Base-by-base conservation (phyloP, 371 early-diverging fungal genomes). In the Mucor circinelloides region DNA sequence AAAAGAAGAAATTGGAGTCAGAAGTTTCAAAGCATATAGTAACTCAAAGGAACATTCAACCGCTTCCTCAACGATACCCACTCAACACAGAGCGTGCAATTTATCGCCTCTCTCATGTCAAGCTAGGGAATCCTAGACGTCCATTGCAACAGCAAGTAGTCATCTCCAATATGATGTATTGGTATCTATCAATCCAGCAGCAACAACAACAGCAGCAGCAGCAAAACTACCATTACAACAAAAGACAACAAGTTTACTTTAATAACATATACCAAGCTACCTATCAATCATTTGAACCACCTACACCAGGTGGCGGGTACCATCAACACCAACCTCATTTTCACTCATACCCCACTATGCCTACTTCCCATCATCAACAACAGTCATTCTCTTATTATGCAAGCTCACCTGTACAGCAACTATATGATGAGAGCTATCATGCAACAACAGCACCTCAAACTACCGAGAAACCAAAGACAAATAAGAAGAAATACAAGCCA, bases 141-240 rank as follows among this genome's bases (percentile, higher is more conserved):
- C 85, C 93, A 2, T 75, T 93, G 34, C 66, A 76, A 32, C 87
- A 93, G 50, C 93, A 93, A 75, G 94, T 93, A 13, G 69, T 89
- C 63, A 83, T 93, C 30, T 85, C 88, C n/a, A 93, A 93, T 59
- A 79, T 93, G 70, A 90, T 93, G 89, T 84, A 90, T 74, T 91
- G 89, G 83, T 93, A 91, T 69, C 77, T 93, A 6, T 71, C 71
- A 0, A 34, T 71, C 23, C 52, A 32, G 13, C 34, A 62, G n/a
- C 25, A 13, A 40, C 23, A 25, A 30, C 42, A 40, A 13, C 31
- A 44, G n/a, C 57, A 38, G 27, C 19, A 12, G 1, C 46, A 42
- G 23, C 46, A 38, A 54, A 27, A 15, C 15, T n/a, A 27, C 13
- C 38, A 40, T 23, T 31, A 55, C 27, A 23, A 40, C 5, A 38